A percentile compares a stretch with the other conserved stretches of the same genome.
phyloP scores from a whole-genome alignment of 2,329 filamentous ascomycete species.

The Stagonosporopsis cucurbitacearum region DNA sequence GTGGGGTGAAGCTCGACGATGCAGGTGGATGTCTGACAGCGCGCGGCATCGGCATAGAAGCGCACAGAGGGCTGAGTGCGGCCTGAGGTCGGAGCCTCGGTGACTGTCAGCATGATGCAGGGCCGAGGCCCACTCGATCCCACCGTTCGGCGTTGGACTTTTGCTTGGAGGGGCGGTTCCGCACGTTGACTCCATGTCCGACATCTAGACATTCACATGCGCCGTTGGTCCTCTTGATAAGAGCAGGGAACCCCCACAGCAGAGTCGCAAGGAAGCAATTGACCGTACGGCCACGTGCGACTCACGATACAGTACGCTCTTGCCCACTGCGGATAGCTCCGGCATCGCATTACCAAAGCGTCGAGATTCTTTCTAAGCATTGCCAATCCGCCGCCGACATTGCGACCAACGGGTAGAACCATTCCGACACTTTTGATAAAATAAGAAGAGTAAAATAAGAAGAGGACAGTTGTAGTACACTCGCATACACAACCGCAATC shows the following conservation, averaged over 20 bases:
- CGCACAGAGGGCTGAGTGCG: neutral
- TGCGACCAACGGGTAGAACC: conserved; percentile 5
- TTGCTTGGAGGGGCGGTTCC: conserved; percentile 18
- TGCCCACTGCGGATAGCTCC: conserved; percentile 20
- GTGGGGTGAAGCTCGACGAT: neutral
- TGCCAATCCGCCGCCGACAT: conserved; percentile 15
- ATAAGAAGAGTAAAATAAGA: neutral
- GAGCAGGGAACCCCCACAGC: neutral
- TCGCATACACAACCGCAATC: neutral
- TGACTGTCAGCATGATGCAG: conserved; percentile 7
- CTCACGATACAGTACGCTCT: neutral
- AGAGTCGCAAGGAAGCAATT: neutral
- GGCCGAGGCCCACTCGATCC: conserved; percentile 16
- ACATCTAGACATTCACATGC: conserved; percentile 9
- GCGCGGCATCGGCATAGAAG: neutral
- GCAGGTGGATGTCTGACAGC: neutral
- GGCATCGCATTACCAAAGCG: conserved; percentile 34
- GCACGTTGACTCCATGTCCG: conserved; percentile 12
- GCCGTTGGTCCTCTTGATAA: neutral
- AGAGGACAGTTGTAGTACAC: neutral
- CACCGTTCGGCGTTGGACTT: conserved; percentile 9
- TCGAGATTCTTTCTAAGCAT: conserved; percentile 30
- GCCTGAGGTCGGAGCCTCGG: conserved; percentile 10
- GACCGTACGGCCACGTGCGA: neutral
- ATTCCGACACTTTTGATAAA: neutral